phyloP scores from a whole-genome alignment of 176 grass and related monocot species.

The Alloteropsis semialata region DNA sequence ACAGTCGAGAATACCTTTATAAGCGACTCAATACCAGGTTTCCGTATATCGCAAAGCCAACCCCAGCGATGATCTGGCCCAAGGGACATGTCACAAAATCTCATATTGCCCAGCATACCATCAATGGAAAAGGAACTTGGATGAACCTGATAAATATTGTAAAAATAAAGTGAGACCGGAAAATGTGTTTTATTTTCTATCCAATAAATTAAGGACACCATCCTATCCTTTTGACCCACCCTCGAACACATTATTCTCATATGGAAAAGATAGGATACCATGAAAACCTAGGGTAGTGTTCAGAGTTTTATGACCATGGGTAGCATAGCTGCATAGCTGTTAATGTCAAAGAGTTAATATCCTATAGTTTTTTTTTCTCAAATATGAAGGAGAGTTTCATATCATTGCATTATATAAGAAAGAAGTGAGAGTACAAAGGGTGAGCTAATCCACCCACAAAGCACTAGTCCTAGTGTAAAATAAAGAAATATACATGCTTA shows the following conservation, averaged over 20 bases:
- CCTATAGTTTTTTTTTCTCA: no score
- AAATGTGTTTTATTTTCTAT: no score
- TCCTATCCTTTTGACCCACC: background rate
- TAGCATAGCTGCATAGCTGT: background rate
- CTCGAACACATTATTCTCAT: background rate
- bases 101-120: conserved; percentile 87
- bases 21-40: conserved; percentile 88
- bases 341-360: background rate
- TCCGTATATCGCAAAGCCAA: conserved; percentile 89
- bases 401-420: no score
- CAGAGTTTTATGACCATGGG: background rate
- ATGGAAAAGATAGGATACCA: background rate
- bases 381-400: no score
- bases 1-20: conserved; percentile 62
- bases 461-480: no score
- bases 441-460: no score
- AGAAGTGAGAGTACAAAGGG: no score
- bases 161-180: background rate
- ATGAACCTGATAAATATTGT: conserved; percentile 56
- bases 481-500: no score
- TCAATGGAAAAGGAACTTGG: conserved; percentile 90
- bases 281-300: background rate
- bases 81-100: conserved; percentile 93
- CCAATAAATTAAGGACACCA: background rate
- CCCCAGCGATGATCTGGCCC: conserved; percentile 90